Evolutionary conservation across 2,329 filamentous ascomycete species (phyloP), one percentile per base, ranked within the genome.

Genomic region (Colletotrichum echinochloae): DNA sequence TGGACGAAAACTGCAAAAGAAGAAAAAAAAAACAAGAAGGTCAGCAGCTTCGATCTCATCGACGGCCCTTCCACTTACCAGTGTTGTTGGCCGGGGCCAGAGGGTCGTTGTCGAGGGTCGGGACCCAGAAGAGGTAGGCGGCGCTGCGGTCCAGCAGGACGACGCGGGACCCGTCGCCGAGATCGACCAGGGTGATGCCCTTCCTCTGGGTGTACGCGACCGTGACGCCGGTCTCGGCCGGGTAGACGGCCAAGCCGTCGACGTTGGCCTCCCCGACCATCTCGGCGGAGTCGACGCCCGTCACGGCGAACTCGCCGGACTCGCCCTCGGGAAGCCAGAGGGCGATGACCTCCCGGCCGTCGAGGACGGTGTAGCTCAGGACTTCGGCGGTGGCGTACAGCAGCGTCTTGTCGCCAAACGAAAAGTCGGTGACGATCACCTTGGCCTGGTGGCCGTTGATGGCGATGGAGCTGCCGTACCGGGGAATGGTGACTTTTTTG

Each of bases 401-500:
- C 0, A 89, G 76, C 0, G 78, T 84, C 70, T 87, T 80, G 9
- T 79, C 76, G 1, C 88, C 89, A 48, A 90, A 84, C 1, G 73
- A 76, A 66, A 90, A 91, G 73, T 91, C 89, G 0, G 88, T 88
- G 0, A 88, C 86, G 4, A 90, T 77, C 20, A 91, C 87, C 81
- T 91, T 90, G 9, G 88, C 86, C 65, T 90, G 86, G 46, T 89
- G 86, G 1, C 89, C 89, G 65, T 90, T 85, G 49, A 91, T 82
- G 7, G 84, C 80, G 54, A 90, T 84, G 0, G 77, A 75, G 0
- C 81, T 81, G 2, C 80, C 83, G 55, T 84, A 81, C 66, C 85
- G 84, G 1, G 89, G 88, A 18, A 91, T 82, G 0, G 83, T 86
- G 11, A 90, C 74, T 72, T 55, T 5, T 72, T 51, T 5, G 39